These are phyloP conservation scores for Penicillium ucsense DNA, from an alignment of 495 filamentous ascomycete genomes.

Conservation along the genomic window DNA sequence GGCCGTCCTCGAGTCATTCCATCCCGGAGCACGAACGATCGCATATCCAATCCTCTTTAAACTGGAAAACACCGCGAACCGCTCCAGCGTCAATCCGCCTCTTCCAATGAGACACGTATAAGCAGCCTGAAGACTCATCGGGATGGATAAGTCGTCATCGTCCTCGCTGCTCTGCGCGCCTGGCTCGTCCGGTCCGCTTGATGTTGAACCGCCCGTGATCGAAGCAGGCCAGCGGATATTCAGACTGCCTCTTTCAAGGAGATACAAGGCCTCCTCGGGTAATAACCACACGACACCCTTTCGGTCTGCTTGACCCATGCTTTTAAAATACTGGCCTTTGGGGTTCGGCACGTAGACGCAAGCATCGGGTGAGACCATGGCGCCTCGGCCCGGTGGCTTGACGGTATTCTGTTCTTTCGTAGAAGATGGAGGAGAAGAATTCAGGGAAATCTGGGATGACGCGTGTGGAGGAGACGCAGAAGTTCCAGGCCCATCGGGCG, in stretches of 20 bases:
- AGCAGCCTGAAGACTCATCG: constrained; percentile 81
- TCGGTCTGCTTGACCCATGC: constrained; percentile 48
- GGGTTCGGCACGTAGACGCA: constrained; percentile 36
- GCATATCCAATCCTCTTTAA: constrained; percentile 79
- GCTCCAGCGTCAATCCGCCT: constrained; percentile 60
- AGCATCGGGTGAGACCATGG: constrained; percentile 21
- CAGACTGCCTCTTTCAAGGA: constrained; percentile 76
- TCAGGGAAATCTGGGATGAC: no score
- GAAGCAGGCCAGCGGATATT: constrained; percentile 70
- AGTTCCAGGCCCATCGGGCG: constrained; percentile 23
- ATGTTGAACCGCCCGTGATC: constrained; percentile 12
- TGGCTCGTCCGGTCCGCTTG: no score
- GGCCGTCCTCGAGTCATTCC: constrained; percentile 26
- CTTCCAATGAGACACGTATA: constrained; percentile 70
- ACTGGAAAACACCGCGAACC: constrained; percentile 77
- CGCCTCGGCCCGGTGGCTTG: constrained; percentile 9
- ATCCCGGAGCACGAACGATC: constrained; percentile 56
- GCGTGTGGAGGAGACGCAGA: no score
- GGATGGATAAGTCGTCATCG: constrained; percentile 49
- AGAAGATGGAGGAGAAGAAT: constrained; percentile 9
- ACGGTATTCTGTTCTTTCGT: constrained; percentile 4
- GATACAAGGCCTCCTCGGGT: constrained; percentile 86
- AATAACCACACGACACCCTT: constrained; percentile 63
- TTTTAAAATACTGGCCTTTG: constrained; percentile 45
- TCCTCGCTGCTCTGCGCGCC: constrained; percentile 15